Evolutionary conservation across 2,329 filamentous ascomycete species (phyloP), one percentile per base, ranked within the genome.

Genomic region (Apiospora pterosperma): DNA sequence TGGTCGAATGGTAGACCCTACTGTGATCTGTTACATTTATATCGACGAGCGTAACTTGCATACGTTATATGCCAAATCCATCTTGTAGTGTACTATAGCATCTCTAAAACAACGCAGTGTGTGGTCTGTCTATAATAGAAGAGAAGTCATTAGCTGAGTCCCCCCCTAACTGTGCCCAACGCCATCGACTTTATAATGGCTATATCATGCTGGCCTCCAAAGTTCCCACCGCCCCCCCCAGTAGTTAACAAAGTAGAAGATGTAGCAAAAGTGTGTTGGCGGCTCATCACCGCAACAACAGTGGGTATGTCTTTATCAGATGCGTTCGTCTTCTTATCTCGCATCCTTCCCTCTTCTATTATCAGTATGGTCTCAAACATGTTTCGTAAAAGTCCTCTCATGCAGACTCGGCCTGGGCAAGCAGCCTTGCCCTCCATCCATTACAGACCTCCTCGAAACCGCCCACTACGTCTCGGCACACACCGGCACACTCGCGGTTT

Each of bases 401-500:
- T 31, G 77, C 74, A 31, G 82, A 77, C 68, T 85, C 85, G n/a
- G 84, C 85, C 73, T 88, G 85, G 16, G 85, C 88, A 66, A 93
- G 84, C 59, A 97, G 79, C 69, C 91, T 87, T 73, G 89, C 88
- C 74, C 94, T 87, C 91, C 94, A 96, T 64, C 88, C 86, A 64
- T 94, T 90, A 78, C 93, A 97, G 1, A 95, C 89, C 74, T 93
- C 90, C 77, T 97, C 95, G 73, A 99, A 98, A 0, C 96, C 96
- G 58, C 90, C 90, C 38, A 97, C 90, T 1, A 99, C 94, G 66
- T 96, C 93, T 5, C 89, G 85, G 77, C 96, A 98, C 16, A 95
- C 91, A 25, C 84, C 85, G 8, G 92, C 93, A 67, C 93, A 96
- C 76, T 97, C 93, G 63, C 95, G 86, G 63, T 88, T 89, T 68